A percentile compares a stretch with the other conserved stretches of the same genome.
phyloP scores from a whole-genome alignment of 371 early-diverging fungal species.

The Mortierella sp. region DNA sequence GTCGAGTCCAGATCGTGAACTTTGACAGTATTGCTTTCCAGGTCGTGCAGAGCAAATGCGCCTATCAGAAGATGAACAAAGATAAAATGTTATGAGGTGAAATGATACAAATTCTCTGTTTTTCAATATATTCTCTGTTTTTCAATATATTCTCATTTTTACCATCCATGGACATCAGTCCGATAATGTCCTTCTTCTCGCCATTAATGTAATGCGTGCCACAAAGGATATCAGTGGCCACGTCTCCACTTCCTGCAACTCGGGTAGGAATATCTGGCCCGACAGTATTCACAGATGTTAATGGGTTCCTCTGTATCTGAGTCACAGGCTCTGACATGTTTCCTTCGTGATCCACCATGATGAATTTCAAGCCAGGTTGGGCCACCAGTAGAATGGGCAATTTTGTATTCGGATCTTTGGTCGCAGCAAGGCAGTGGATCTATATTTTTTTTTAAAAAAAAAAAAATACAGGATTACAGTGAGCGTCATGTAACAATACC shows the following conservation, averaged over 20 bases:
- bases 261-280: slow-evolving; percentile 49
- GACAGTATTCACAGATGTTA: neutral
- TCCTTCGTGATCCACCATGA: slow-evolving; percentile 69
- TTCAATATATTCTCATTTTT: slow-evolving; percentile 2
- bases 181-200: slow-evolving; percentile 62
- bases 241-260: slow-evolving; percentile 56
- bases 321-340: slow-evolving; percentile 61
- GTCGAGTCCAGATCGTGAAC: slow-evolving; percentile 68
- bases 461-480: neutral
- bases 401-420: slow-evolving; percentile 40
- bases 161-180: slow-evolving; percentile 76
- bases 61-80: slow-evolving; percentile 42
- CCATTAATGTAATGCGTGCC: slow-evolving; percentile 58
- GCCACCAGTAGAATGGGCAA: slow-evolving; percentile 67
- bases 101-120: neutral
- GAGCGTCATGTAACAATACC: neutral
- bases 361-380: slow-evolving; percentile 73
- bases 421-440: slow-evolving; percentile 49
- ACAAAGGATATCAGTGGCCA: slow-evolving; percentile 71
- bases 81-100: neutral
- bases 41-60: slow-evolving; percentile 66
- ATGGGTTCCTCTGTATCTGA: slow-evolving; percentile 26
- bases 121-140: neutral
- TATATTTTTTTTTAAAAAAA: neutral
- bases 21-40: slow-evolving; percentile 61